These are phyloP conservation scores for Beauveria bassiana DNA, from an alignment of 2,329 filamentous ascomycete species.

Conservation along the genomic window DNA sequence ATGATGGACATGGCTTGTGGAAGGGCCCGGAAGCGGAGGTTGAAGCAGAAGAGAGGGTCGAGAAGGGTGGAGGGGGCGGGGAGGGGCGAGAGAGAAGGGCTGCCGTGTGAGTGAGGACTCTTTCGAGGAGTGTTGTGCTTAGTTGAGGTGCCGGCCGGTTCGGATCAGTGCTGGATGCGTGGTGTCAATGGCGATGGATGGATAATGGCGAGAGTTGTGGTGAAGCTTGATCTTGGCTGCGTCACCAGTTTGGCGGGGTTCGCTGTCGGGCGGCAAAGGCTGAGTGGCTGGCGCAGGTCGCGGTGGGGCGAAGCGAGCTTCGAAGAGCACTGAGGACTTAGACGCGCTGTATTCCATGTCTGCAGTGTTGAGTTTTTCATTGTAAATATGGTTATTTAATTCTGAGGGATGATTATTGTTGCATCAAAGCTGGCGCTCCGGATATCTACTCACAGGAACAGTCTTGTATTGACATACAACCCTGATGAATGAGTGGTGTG, in stretches of 20 bases:
- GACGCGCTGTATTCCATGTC: neutral
- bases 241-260: constrained; percentile 12
- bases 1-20: constrained; percentile 52
- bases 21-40: neutral
- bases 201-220: neutral
- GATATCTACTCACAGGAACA: no score
- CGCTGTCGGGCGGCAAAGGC: neutral
- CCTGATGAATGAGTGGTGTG: no score
- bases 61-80: neutral
- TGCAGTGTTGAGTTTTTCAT: neutral
- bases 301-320: neutral
- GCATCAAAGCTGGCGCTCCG: no score
- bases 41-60: neutral
- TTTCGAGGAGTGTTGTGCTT: neutral
- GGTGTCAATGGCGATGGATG: neutral
- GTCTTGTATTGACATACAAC: no score
- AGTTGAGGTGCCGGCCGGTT: neutral
- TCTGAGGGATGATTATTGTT: no score
- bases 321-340: neutral
- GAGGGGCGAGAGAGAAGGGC: neutral
- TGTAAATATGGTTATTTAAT: no score
- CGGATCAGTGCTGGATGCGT: neutral
- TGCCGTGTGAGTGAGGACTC: no score
- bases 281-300: constrained; percentile 2
- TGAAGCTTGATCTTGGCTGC: constrained; percentile 9